Conservation (phyloP, 148 eudicot species). For the Amaranthus hypochondriacus region DNA sequence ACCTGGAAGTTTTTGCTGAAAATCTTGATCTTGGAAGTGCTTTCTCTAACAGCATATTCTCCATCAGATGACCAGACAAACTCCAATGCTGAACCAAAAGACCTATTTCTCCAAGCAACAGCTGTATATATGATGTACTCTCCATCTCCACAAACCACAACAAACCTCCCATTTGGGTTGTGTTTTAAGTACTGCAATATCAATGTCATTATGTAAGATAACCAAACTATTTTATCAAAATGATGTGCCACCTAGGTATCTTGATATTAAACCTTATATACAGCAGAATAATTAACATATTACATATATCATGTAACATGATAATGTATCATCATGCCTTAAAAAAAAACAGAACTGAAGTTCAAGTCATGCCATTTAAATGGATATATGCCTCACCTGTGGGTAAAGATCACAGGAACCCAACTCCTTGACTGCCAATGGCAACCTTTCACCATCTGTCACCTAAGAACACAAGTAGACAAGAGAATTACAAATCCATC, state of each 20-base stretch:
- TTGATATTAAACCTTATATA: too few species aligned
- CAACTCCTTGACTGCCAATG: conserved; percentile 88
- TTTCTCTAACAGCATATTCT: conserved; percentile 95
- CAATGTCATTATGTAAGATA: conserved; percentile 8
- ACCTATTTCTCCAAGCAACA: conserved; percentile 92
- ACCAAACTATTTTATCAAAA: background rate
- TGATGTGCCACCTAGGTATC: background rate
- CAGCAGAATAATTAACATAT: too few species aligned
- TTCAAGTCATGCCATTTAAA: background rate
- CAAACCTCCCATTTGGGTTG: conserved; percentile 98
- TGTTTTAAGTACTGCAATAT: conserved; percentile 74
- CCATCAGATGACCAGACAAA: conserved; percentile 95
- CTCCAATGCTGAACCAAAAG: conserved; percentile 93
- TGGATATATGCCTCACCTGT: conserved; percentile 48
- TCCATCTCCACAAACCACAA: conserved; percentile 97
- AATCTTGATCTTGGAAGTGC: conserved; percentile 93
- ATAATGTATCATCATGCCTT: too few species aligned
- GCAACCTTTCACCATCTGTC: conserved; percentile 96
- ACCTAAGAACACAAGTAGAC: conserved; percentile 44
- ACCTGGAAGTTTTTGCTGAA: conserved; percentile 90
- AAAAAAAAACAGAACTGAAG: background rate
- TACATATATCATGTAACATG: too few species aligned
- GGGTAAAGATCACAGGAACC: conserved; percentile 99
- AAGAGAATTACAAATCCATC: conserved; percentile 3
- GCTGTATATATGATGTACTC: conserved; percentile 89